Base-by-base conservation (phyloP, 1,284 basidiomycete species). In the Ganoderma resinaceum region DNA sequence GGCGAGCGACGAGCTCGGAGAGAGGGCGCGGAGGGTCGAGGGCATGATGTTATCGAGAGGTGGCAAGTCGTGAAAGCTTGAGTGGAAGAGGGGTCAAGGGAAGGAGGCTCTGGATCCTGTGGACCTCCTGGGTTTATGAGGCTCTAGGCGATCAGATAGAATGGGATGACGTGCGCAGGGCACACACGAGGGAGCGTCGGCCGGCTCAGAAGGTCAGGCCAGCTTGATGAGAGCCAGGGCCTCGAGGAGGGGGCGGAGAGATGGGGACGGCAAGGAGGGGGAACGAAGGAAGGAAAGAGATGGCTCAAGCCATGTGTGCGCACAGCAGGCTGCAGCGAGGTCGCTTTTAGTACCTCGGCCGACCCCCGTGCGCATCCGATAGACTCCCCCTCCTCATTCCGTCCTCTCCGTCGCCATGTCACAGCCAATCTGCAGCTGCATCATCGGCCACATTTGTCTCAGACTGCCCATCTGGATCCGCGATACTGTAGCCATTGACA, bases 1-100 rank as follows among this genome's bases (percentile, higher is more conserved):
- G 16, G 76, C 76, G 12, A 76, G 72, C 18, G 73, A 75, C 33
- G 76, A 75, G 69, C 67, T 63, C 43, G 76, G 75, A 23, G 77
- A 76, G 68, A 75, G 72, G 58, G 73, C 72, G 37, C 72, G 63
- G 66, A 66, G 66, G 42, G 72, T 58, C 52, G 74, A 66, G 38
- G 70, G 61, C 70, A 67, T 75, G 68, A 61, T 60, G 66, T 62
- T 69, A 38, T 60, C 38, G 58, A 60, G 23, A 9, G 61, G 38
- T 61, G 62, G 43, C 38, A 64, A 38, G 42, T 23, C 65, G 63
- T 62, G 40, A 67, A 66, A 52, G 64, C 37, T 57, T 31, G 16
- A 65, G 38, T 57, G 46, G 49, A 38, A 55, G 58, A 59, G 66
- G 72, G 68, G 68, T 63, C 61, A 43, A 68, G 69, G 37, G 62